Evolutionary conservation across 306 rosid species (phyloP).

Genomic region (Vicia sativa): DNA sequence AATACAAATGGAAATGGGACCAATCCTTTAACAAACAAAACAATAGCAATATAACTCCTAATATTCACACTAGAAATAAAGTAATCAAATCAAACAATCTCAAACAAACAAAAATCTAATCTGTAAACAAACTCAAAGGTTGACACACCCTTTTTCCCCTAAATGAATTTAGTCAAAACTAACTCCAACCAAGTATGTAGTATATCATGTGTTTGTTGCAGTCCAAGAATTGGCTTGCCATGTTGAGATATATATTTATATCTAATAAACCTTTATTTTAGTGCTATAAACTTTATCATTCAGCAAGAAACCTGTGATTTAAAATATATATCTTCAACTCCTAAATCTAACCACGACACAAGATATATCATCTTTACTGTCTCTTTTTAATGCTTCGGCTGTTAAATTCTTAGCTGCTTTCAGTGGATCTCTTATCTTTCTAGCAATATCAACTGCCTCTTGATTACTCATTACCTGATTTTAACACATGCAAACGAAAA

Average conservation of each 20-base stretch:
- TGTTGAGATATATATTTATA: constrained; percentile 2
- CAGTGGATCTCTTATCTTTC: constrained; percentile 65
- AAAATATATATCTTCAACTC: constrained; percentile 35
- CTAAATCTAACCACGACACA: constrained; percentile 84
- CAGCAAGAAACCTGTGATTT: constrained; percentile 13
- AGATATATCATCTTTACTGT: constrained; percentile 90
- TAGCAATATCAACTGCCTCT: constrained; percentile 90
- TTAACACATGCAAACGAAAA: constrained; percentile 32
- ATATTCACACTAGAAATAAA: constrained; percentile 45
- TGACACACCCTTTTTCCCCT: constrained; percentile 33
- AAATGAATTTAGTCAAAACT: constrained; percentile 33
- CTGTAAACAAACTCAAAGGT: constrained; percentile 44
- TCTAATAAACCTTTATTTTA: not conserved
- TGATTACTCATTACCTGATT: constrained; percentile 85
- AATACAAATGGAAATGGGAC: not conserved
- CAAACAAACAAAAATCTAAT: constrained; percentile 41
- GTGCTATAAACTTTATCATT: constrained; percentile 40
- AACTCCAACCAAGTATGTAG: constrained; percentile 38
- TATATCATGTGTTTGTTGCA: constrained; percentile 9
- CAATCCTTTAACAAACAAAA: constrained; percentile 12
- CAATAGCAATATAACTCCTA: constrained; percentile 37
- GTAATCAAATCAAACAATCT: constrained; percentile 54
- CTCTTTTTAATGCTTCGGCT: constrained; percentile 81
- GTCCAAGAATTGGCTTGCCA: constrained; percentile 14
- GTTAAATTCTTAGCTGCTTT: constrained; percentile 88